A percentile compares a stretch with the other conserved stretches of the same genome.
Evolutionary conservation across 257 asterid genomes (phyloP).

Genomic region (Plantago elongata): DNA sequence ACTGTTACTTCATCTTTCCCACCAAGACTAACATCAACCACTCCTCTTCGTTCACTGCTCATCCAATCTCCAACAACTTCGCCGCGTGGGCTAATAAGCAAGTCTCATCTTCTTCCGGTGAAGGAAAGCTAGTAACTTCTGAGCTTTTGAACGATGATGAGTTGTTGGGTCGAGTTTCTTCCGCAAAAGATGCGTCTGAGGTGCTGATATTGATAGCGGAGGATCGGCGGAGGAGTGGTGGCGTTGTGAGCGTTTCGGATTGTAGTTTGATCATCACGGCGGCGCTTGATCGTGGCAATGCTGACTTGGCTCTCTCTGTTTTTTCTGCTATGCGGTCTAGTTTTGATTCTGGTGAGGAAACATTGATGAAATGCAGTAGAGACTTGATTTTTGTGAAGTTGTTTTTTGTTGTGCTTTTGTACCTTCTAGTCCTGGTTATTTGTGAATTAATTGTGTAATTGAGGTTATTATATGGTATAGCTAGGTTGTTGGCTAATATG

Average conservation of each 20-base stretch:
- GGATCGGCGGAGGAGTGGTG: slow-evolving; percentile 34
- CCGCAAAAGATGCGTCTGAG: slow-evolving; percentile 55
- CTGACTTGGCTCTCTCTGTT: slow-evolving; percentile 79
- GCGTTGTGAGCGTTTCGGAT: slow-evolving; percentile 44
- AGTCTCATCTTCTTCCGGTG: slow-evolving; percentile 31
- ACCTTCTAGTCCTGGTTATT: not conserved
- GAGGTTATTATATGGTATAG: not conserved
- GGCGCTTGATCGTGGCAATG: slow-evolving; percentile 82
- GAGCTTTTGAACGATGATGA: slow-evolving; percentile 49
- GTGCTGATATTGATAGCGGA: slow-evolving; percentile 44
- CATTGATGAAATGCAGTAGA: not conserved
- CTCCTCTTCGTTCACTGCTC: slow-evolving; percentile 14
- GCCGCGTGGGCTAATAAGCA: slow-evolving; percentile 27
- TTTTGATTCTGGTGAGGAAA: slow-evolving; percentile 51
- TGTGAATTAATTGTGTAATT: not conserved
- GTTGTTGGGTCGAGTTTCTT: slow-evolving; percentile 41
- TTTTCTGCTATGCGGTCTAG: slow-evolving; percentile 83
- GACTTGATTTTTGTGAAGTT: too few species aligned
- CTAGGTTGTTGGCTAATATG: too few species aligned
- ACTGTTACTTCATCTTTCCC: slow-evolving; percentile 31
- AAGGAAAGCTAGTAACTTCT: slow-evolving; percentile 23
- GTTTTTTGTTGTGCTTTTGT: too few species aligned
- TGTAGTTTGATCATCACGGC: slow-evolving; percentile 63
- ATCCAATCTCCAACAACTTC: slow-evolving; percentile 16
- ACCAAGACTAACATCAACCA: slow-evolving; percentile 10